Evolutionary conservation across 1,284 basidiomycete species (phyloP), one percentile per base, ranked within the genome.

Genomic region (Heterobasidion annosum): DNA sequence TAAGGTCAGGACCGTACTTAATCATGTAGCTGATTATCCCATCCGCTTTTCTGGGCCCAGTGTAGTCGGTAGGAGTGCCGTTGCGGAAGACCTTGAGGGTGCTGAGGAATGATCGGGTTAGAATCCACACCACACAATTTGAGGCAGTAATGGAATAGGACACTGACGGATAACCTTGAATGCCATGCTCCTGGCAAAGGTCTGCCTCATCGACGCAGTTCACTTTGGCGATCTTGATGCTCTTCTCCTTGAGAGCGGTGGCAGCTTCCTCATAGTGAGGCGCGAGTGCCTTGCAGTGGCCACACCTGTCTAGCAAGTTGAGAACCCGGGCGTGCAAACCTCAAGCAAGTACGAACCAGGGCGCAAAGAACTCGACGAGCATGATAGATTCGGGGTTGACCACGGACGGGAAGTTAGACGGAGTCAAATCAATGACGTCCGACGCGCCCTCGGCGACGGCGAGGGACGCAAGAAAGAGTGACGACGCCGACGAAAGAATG

Each of bases 11-110:
- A 18, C 75, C 88, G 63, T 61, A 94, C 94, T 99, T 98, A 77
- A 83, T 71, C 97, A 99, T 98, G 79, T 98, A 98, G 68, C 85
- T 87, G 69, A 98, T 77, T 66, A 99, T 99, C 34, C 97, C 96
- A 62, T 99, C 97, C 15, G 93, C 87, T 73, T 98, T 93, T 56
- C 97, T 82, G 47, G 93, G 88, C 50, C 97, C 97, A 58, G 68
- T 72, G 73, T 99, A 99, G 54, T 93, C 88, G 19, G 76, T 68
- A 46, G 85, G 69, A 45, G 81, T 80, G 57, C 96, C 97, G 59
- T 90, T 81, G 63, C 88, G 87, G 85, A 95, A 99, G 50, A 99
- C 87, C 69, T 97, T 94, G 62, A 94, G 71, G 15, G 89, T 91
- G 18, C 85, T 89, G 58, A 34, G 51, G 15, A n/a, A 40, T 10